phyloP scores from a whole-genome alignment of 352 stramenopile genomes.

The Globisporangium abappressorium region DNA sequence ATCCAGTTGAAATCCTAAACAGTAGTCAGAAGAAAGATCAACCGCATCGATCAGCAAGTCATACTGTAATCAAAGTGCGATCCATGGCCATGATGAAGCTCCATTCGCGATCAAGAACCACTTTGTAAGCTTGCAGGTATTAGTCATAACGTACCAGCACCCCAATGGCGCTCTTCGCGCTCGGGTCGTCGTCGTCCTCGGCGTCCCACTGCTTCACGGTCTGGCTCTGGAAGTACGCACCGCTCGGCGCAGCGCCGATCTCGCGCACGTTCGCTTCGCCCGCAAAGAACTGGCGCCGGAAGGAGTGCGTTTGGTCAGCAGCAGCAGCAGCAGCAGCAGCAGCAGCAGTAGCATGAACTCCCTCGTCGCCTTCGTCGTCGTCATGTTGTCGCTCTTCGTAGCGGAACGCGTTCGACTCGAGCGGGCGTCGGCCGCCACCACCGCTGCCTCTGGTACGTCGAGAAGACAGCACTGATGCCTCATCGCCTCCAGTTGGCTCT shows the following conservation, averaged over 20 bases:
- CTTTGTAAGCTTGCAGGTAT: too few relatives aligned
- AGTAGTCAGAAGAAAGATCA: background rate
- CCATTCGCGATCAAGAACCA: too few relatives aligned
- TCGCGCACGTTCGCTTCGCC: conserved; percentile 56
- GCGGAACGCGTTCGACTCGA: conserved; percentile 72
- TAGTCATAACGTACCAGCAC: conserved; percentile 31
- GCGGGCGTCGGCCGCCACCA: conserved; percentile 21
- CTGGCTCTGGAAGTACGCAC: conserved; percentile 60
- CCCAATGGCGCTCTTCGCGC: conserved; percentile 16
- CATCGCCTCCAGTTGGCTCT: background rate
- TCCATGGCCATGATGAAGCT: too few relatives aligned
- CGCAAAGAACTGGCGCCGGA: conserved; percentile 59
- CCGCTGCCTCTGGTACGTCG: conserved; percentile 10
- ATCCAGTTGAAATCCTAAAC: conserved; percentile 70
- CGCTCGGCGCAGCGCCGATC: conserved; percentile 23
- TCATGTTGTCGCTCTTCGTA: conserved; percentile 40
- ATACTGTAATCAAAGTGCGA: background rate
- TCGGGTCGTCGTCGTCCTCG: conserved; percentile 30
- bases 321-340: conserved; percentile 9
- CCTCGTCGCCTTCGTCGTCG: conserved; percentile 22
- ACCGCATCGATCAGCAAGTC: background rate
- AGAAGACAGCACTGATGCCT: background rate
- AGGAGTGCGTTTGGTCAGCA: conserved; percentile 5
- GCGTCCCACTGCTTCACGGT: conserved; percentile 70
- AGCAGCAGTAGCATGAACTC: conserved; percentile 5